A percentile compares a stretch with the other conserved stretches of the same genome.
phyloP scores from a whole-genome alignment of 1,139 yeast species.

The Geotrichum phurueaensis region DNA sequence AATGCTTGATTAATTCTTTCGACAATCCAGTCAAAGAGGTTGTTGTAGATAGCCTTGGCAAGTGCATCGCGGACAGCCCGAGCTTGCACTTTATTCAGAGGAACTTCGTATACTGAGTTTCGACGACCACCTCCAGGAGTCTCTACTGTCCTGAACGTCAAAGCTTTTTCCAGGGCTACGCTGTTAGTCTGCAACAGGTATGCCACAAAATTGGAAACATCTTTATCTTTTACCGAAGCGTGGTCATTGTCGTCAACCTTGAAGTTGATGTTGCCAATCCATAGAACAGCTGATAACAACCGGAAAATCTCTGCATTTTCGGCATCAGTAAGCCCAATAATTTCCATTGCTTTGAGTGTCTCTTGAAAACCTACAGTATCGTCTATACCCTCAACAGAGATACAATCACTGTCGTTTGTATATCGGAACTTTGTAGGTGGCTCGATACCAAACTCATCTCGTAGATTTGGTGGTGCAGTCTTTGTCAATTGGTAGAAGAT shows the following conservation, averaged over 20 bases:
- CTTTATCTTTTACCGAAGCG: conserved; percentile 70
- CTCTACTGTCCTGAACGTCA: conserved; percentile 79
- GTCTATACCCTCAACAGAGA: conserved; percentile 78
- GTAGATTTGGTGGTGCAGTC: conserved; percentile 77
- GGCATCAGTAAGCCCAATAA: conserved; percentile 70
- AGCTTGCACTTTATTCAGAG: conserved; percentile 87
- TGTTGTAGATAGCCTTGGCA: conserved; percentile 90
- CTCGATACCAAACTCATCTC: conserved; percentile 81
- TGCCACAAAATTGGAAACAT: conserved; percentile 91
- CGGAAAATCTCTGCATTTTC: conserved; percentile 91
- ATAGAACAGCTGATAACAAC: conserved; percentile 74
- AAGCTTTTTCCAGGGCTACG: conserved; percentile 56
- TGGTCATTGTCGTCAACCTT: conserved; percentile 78
- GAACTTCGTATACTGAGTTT: conserved; percentile 95
- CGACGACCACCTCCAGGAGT: conserved; percentile 73
- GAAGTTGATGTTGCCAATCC: conserved; percentile 92
- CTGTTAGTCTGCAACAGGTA: conserved; percentile 80
- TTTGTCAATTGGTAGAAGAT: conserved; percentile 95
- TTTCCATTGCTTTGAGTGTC: conserved; percentile 77
- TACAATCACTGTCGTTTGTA: conserved; percentile 82
- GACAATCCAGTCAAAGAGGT: conserved; percentile 95
- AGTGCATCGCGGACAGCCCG: conserved; percentile 91
- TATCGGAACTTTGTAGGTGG: conserved; percentile 88
- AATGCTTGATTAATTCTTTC: conserved; percentile 78
- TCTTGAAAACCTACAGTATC: conserved; percentile 74